A percentile compares a stretch with the other conserved stretches of the same genome.
Evolutionary conservation across 2,329 filamentous ascomycete genomes (phyloP).

Genomic region (Penicillium sp.): DNA sequence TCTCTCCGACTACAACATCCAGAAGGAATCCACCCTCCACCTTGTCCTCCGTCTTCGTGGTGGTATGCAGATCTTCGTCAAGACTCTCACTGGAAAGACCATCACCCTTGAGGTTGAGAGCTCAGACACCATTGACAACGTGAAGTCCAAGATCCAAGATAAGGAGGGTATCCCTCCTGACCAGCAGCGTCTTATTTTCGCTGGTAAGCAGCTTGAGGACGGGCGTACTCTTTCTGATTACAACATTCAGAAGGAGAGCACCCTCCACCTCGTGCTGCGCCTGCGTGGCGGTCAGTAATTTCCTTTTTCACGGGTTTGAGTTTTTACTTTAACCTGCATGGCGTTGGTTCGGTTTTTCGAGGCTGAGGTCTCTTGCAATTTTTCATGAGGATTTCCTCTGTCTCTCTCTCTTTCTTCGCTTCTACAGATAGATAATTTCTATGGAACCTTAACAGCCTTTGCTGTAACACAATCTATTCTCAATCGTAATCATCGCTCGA

Average conservation of each 20-base stretch:
- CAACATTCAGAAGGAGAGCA: slow-evolving; percentile 63
- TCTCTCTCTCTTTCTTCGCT: slow-evolving; percentile 25
- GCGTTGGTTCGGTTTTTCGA: slow-evolving; percentile 40
- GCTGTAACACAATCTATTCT: background rate
- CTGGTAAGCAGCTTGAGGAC: slow-evolving; percentile 65
- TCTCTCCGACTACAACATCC: slow-evolving; percentile 95
- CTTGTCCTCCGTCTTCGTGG: slow-evolving; percentile 78
- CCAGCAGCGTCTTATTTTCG: slow-evolving; percentile 71
- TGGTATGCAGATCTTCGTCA: slow-evolving; percentile 85
- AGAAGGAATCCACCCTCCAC: slow-evolving; percentile 84
- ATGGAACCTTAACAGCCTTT: background rate
- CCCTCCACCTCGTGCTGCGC: slow-evolving; percentile 61
- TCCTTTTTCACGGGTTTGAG: slow-evolving; percentile 27
- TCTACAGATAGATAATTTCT: slow-evolving; percentile 14
- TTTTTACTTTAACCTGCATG: slow-evolving; percentile 34
- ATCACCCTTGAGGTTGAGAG: slow-evolving; percentile 70
- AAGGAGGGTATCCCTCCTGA: slow-evolving; percentile 77
- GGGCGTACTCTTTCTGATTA: slow-evolving; percentile 56
- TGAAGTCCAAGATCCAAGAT: slow-evolving; percentile 74
- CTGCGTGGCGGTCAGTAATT: slow-evolving; percentile 47
- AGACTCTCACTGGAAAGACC: slow-evolving; percentile 75
- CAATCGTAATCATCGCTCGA: background rate
- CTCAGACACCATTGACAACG: slow-evolving; percentile 70
- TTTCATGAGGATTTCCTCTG: slow-evolving; percentile 21
- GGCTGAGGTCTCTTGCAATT: slow-evolving; percentile 27